Evolutionary conservation across 495 filamentous ascomycete species (phyloP).

Genomic region (Hypoxylon lienhwacheense): DNA sequence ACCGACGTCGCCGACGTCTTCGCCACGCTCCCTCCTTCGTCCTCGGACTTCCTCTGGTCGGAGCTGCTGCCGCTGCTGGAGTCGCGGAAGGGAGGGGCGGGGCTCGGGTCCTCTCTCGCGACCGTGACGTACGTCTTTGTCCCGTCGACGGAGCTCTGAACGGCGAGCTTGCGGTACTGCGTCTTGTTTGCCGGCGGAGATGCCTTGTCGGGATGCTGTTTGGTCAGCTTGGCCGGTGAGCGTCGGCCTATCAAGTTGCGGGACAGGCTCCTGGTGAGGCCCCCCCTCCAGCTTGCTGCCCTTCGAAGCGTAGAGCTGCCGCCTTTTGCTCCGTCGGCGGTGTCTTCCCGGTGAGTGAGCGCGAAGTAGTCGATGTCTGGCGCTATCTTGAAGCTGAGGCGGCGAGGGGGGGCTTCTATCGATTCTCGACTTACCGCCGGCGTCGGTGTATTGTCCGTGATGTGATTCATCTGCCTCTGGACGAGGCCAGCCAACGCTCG

Average conservation of each 20-base stretch:
- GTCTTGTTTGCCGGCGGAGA: conserved; percentile 13
- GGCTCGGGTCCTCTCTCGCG: neutral
- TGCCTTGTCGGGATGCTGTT: conserved; percentile 9
- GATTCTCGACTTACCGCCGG: neutral
- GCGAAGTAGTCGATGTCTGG: conserved; percentile 49
- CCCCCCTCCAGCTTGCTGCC: conserved; percentile 22
- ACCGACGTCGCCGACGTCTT: conserved; percentile 56
- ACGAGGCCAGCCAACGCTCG: conserved; percentile 11
- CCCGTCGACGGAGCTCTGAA: conserved; percentile 49
- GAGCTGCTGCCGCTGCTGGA: conserved; percentile 34
- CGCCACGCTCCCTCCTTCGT: conserved; percentile 36
- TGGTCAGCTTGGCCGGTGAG: conserved; percentile 37
- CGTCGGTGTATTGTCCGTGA: neutral
- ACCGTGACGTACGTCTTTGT: conserved; percentile 17
- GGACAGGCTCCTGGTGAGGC: conserved; percentile 33
- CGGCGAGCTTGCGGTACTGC: conserved; percentile 45
- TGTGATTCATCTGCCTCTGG: conserved; percentile 31
- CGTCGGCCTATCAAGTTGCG: conserved; percentile 32
- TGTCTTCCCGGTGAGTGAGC: conserved; percentile 31
- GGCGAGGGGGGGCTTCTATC: neutral
- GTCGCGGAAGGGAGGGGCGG: conserved; percentile 2
- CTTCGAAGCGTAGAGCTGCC: conserved; percentile 7
- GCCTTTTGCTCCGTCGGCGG: conserved; percentile 14
- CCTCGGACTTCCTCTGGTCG: conserved; percentile 29
- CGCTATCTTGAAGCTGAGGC: conserved; percentile 38